Percentiles rank a stretch among this genome's conserved stretches.
Evolutionary conservation across 1,284 basidiomycete species (phyloP).

Genomic region (Hypsizygus ulmarius): DNA sequence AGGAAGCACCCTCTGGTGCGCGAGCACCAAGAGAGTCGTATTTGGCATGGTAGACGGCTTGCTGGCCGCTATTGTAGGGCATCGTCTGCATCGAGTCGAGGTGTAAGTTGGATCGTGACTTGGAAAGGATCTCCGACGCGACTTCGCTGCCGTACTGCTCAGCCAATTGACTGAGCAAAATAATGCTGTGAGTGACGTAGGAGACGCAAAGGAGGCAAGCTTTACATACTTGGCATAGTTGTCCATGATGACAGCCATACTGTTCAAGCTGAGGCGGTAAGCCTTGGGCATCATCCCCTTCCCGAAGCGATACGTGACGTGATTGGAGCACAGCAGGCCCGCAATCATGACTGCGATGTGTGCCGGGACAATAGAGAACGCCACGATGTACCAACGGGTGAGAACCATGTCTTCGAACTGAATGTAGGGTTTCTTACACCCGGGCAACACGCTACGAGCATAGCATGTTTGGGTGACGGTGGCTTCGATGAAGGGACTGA

Average conservation of each 20-base stretch:
- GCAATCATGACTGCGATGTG: slow-evolving; percentile 56
- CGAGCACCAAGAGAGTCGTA: slow-evolving; percentile 23
- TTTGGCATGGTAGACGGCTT: slow-evolving; percentile 17
- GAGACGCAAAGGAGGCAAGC: slow-evolving; percentile 4
- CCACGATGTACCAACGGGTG: slow-evolving; percentile 52
- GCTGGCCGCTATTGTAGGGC: slow-evolving; percentile 12
- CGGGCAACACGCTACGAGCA: slow-evolving; percentile 56
- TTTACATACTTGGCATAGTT: slow-evolving; percentile 58
- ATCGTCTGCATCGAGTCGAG: slow-evolving; percentile 24
- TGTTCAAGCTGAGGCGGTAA: slow-evolving; percentile 60
- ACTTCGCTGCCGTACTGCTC: slow-evolving; percentile 50
- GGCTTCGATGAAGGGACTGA: slow-evolving; percentile 65
- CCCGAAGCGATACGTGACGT: slow-evolving; percentile 74
- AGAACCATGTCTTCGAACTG: slow-evolving; percentile 52
- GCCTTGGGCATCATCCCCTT: slow-evolving; percentile 77
- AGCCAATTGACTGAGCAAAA: slow-evolving; percentile 41
- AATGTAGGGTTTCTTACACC: slow-evolving; percentile 61
- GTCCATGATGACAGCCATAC: slow-evolving; percentile 73
- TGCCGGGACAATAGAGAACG: slow-evolving; percentile 56
- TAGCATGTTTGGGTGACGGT: slow-evolving; percentile 64
- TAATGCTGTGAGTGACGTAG: slow-evolving; percentile 1
- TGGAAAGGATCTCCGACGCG: slow-evolving; percentile 36
- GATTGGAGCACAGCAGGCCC: slow-evolving; percentile 63
- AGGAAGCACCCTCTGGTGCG: slow-evolving; percentile 12
- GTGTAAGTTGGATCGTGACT: slow-evolving; percentile 32